Percentiles rank a stretch among this genome's conserved stretches.
phyloP scores from a whole-genome alignment of 768 basidiomycete species.

The Artomyces pyxidatus region DNA sequence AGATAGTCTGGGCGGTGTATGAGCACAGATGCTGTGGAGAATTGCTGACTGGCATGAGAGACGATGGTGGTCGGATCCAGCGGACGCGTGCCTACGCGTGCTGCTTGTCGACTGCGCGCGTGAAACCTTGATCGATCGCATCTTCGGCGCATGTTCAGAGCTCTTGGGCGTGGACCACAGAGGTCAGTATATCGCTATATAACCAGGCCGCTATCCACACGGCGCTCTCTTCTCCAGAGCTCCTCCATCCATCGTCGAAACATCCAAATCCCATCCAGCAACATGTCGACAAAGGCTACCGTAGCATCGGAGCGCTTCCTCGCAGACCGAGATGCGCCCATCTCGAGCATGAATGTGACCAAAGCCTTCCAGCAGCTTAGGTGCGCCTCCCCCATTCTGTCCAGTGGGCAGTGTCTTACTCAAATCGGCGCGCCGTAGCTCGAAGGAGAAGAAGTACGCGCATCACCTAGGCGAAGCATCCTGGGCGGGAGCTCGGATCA shows the following conservation, averaged over 20 bases:
- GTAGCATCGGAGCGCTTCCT: conserved; percentile 52
- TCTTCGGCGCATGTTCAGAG: too few relatives aligned
- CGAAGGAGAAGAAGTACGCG: conserved; percentile 71
- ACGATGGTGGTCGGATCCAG: too few relatives aligned
- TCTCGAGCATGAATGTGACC: conserved; percentile 62
- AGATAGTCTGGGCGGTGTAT: too few relatives aligned
- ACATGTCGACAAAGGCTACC: conserved; percentile 25
- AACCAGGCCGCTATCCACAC: too few relatives aligned
- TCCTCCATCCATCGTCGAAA: not conserved
- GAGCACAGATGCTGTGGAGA: too few relatives aligned
- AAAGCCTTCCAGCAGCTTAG: conserved; percentile 64
- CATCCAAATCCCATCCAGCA: not conserved
- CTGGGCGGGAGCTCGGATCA: conserved; percentile 81
- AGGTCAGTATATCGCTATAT: too few relatives aligned
- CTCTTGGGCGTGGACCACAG: too few relatives aligned
- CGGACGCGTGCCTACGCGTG: too few relatives aligned
- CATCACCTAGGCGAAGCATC: conserved; percentile 64
- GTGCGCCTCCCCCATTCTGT: conserved; percentile 28
- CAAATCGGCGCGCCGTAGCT: conserved; percentile 29
- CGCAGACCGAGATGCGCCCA: conserved; percentile 68
- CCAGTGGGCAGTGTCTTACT: not conserved
- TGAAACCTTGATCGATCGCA: too few relatives aligned
- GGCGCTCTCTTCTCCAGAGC: not conserved
- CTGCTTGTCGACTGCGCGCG: too few relatives aligned
- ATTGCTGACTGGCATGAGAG: too few relatives aligned